Conservation (phyloP, 1,284 basidiomycete genomes). For the Coniferiporia weirii region DNA sequence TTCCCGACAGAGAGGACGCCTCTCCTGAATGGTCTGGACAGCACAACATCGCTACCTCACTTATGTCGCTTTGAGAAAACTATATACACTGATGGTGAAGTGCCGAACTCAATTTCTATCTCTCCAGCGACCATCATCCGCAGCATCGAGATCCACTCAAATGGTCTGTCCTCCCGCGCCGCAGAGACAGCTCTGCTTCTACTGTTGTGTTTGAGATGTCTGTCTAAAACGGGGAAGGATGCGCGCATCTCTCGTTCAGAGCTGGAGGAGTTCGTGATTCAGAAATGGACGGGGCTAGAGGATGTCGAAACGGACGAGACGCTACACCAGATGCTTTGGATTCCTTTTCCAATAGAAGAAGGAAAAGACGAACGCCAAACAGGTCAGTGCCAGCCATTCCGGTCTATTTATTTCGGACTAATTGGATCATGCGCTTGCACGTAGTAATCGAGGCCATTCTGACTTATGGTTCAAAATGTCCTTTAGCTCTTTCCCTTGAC, state of each 20-base stretch:
- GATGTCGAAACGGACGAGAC: neutral
- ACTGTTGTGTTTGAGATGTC: slow-evolving; percentile 7
- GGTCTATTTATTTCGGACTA: neutral
- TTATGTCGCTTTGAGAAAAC: slow-evolving; percentile 2
- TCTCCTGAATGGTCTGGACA: slow-evolving; percentile 1
- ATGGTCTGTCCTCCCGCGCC: neutral
- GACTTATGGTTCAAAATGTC: slow-evolving; percentile 29
- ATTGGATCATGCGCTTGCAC: neutral
- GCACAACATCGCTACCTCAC: neutral
- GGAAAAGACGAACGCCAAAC: neutral
- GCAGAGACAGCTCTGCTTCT: slow-evolving; percentile 1
- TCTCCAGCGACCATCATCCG: neutral
- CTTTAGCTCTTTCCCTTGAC: slow-evolving; percentile 35
- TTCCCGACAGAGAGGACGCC: slow-evolving; percentile 16
- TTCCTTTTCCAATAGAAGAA: slow-evolving; percentile 5
- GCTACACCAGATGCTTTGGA: slow-evolving; percentile 4
- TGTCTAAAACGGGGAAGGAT: neutral
- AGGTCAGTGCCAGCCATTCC: neutral
- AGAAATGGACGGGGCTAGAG: slow-evolving; percentile 6
- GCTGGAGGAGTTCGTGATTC: neutral
- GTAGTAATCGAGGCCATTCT: slow-evolving; percentile 20
- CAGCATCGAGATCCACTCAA: neutral
- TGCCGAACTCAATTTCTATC: neutral
- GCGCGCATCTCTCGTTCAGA: neutral
- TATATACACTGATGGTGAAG: neutral